A percentile compares a stretch with the other conserved stretches of the same genome.
These are phyloP conservation scores for Spinellus fusiger DNA, from an alignment of 192 early-diverging fungal genomes.

Conservation along the genomic window DNA sequence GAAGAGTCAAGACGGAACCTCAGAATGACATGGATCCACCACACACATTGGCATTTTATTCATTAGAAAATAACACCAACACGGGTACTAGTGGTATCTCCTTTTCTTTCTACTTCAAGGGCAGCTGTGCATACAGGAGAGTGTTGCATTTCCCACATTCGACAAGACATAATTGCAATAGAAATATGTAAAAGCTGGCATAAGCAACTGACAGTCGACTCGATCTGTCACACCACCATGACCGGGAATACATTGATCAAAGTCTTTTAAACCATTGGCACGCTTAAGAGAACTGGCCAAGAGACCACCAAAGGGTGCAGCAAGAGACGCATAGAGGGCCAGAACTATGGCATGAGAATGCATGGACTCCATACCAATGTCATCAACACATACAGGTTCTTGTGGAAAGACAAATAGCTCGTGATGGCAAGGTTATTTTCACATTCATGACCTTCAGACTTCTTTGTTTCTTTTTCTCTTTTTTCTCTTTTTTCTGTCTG, in stretches of 20 bases:
- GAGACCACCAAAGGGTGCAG: conserved; percentile 97
- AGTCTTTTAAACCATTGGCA: conserved; percentile 96
- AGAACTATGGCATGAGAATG: conserved; percentile 85
- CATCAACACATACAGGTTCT: conserved; percentile 28
- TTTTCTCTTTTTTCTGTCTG: no score
- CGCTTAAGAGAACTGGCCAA: conserved; percentile 95
- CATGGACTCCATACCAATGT: conserved; percentile 70
- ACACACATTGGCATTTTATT: no score
- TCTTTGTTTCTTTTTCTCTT: no score
- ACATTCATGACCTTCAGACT: neutral
- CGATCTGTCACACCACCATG: conserved; percentile 97
- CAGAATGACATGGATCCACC: no score
- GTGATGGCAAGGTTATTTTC: no score
- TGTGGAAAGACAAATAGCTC: neutral
- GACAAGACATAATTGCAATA: conserved; percentile 81
- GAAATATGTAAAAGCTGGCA: conserved; percentile 88
- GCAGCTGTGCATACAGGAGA: no score
- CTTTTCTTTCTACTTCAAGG: no score
- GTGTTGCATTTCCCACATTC: neutral
- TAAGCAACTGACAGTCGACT: conserved; percentile 97
- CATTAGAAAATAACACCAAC: no score
- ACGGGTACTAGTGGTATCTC: no score
- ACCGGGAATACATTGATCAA: conserved; percentile 93
- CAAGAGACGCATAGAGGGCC: conserved; percentile 87
- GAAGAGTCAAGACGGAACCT: no score